Evolutionary conservation across 441 rosid species (phyloP), one percentile per base, ranked within the genome.

Genomic region (Mallotus japonicus): DNA sequence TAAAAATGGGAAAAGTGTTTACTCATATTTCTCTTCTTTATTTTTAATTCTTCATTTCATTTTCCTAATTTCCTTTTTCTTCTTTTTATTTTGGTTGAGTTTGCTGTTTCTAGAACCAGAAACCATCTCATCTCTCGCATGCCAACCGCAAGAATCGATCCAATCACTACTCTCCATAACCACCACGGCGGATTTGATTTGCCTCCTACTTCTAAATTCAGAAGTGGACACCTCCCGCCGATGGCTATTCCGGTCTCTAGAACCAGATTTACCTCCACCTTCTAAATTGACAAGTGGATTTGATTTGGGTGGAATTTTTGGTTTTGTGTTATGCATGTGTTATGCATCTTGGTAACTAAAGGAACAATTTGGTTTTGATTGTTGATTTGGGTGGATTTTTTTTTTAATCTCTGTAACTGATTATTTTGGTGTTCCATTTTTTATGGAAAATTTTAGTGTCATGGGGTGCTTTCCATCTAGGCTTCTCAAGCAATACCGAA

Each of bases 401-500:
- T 24, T 24, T 24, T 24, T 24, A 71, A 10, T 28, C 9, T 12
- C 19, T 3, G 7, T 57, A 13, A 9, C 22, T 28, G 9, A 16
- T 17, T 10, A 20, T 49, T 22, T 66, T 17, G 56, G 10, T n/a
- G 47, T 69, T 42, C 28, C 15, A 16, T 60, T 24, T 46, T 22
- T 56, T 5, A 51, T 61, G 62, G 19, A 24, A 44, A 62, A 61
- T 20, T 65, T 74, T 47, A 91, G 96, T 85, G 73, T 84, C 91
- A 71, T 93, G 97, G 95, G 91, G 96, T 46, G 5, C 82, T 67
- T 89, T 90, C 82, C 93, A 90, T 83, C 85, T 90, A 19, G 95
- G 98, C 15, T 89, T 83, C 73, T 81, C 96, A 3, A 77, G 85
- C 67, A 87, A 78, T 85, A 78, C 85, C 49, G 99, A 94, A 94